A percentile compares a stretch with the other conserved stretches of the same genome.
Evolutionary conservation across 106 monocot species (phyloP).

Genomic region (Alisma plantagoaquatica): DNA sequence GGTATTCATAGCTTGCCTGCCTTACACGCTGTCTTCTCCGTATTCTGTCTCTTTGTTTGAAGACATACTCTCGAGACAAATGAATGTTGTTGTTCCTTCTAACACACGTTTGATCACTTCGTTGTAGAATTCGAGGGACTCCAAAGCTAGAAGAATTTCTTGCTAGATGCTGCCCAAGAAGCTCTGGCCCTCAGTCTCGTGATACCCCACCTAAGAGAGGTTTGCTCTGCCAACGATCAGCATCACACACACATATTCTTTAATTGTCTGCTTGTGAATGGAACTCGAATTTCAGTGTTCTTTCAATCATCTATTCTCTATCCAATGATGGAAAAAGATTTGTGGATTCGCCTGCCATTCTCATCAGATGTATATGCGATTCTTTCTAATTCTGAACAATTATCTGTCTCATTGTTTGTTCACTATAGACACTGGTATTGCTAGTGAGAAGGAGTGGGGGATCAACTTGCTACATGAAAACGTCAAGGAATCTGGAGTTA

Average conservation of each 20-base stretch:
- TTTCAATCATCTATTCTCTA: no score
- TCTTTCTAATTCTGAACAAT: no score
- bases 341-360: no score
- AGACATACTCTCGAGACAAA: not conserved
- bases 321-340: no score
- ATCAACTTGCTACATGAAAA: constrained; percentile 82
- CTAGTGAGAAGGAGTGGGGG: constrained; percentile 99
- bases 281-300: no score
- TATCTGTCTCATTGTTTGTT: constrained; percentile 33
- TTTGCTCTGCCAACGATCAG: constrained; percentile 14
- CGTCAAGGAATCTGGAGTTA: constrained; percentile 68
- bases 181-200: constrained; percentile 70
- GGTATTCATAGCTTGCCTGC: no score
- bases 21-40: not conserved
- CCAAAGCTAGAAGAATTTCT: constrained; percentile 58
- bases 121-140: constrained; percentile 33
- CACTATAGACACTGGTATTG: constrained; percentile 97
- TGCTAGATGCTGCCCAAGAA: constrained; percentile 59
- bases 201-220: constrained; percentile 97
- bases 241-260: constrained; percentile 3
- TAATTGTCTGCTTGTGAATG: constrained; percentile 12
- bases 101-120: not conserved
- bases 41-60: not conserved
- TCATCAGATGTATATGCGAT: no score
- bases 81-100: not conserved